A percentile compares a stretch with the other conserved stretches of the same genome.
phyloP scores from a whole-genome alignment of 495 filamentous ascomycete genomes.

The Trichocladium uniseriatum region DNA sequence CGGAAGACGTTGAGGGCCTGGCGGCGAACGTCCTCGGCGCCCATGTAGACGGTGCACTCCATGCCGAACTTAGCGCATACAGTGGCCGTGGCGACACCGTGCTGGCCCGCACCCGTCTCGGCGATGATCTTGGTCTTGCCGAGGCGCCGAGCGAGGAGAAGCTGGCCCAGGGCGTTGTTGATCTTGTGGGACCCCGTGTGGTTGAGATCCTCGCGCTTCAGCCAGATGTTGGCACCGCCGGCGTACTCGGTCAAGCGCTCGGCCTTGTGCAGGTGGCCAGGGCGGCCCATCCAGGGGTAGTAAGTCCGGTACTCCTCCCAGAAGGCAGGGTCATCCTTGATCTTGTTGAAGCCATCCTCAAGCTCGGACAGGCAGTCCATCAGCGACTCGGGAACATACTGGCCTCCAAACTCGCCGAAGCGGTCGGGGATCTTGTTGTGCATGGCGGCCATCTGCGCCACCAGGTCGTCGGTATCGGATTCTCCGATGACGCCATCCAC shows the following conservation, averaged over 20 bases:
- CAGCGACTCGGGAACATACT: conserved; percentile 94
- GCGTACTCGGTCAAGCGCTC: conserved; percentile 79
- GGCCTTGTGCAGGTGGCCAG: conserved; percentile 82
- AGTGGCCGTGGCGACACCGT: conserved; percentile 90
- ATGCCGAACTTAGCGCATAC: conserved; percentile 96
- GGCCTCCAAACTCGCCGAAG: conserved; percentile 97
- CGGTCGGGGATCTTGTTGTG: conserved; percentile 60
- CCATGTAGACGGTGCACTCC: conserved; percentile 95
- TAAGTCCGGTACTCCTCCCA: conserved; percentile 96
- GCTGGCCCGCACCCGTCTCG: conserved; percentile 93
- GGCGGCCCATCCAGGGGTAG: conserved; percentile 96
- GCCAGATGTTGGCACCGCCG: conserved; percentile 87
- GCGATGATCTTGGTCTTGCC: conserved; percentile 94
- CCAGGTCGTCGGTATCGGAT: conserved; percentile 33
- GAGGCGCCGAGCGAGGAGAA: conserved; percentile 67
- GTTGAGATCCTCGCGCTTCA: conserved; percentile 92
- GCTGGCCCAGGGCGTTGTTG: conserved; percentile 90
- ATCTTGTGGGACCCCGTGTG: conserved; percentile 88
- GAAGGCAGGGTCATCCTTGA: conserved; percentile 77
- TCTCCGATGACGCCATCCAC: conserved; percentile 43
- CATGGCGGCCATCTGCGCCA: conserved; percentile 37
- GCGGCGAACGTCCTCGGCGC: conserved; percentile 83
- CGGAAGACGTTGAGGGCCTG: conserved; percentile 95
- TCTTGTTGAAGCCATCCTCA: conserved; percentile 80
- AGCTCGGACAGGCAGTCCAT: conserved; percentile 95